A percentile compares a stretch with the other conserved stretches of the same genome.
Evolutionary conservation across 129 eudicot genomes (phyloP).

Genomic region (Daucus carota): DNA sequence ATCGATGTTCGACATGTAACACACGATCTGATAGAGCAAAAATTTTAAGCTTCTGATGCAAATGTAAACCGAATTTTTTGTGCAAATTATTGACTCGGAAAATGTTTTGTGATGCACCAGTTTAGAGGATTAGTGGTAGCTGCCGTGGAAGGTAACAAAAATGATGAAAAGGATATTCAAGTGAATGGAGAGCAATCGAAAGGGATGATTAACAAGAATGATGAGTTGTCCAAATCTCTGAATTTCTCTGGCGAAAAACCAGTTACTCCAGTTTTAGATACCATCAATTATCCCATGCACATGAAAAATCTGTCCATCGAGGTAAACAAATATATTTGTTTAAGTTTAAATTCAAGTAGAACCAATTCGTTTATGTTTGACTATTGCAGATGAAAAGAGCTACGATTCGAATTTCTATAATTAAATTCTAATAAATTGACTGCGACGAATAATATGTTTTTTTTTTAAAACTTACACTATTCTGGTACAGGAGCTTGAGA

Average conservation of each 20-base stretch:
- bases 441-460: no score
- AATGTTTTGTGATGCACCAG: constrained; percentile 15
- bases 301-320: constrained; percentile 47
- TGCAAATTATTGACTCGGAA: no score
- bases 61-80: no score
- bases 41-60: no score
- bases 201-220: neutral
- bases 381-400: neutral
- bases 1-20: no score
- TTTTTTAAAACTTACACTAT: no score
- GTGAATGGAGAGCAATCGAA: constrained; percentile 10
- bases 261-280: constrained; percentile 54
- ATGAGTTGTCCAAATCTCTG: constrained; percentile 9
- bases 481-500: constrained; percentile 35
- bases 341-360: neutral
- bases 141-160: constrained; percentile 16
- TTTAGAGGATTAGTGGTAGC: constrained; percentile 20
- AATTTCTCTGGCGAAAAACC: constrained; percentile 50
- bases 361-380: neutral
- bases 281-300: constrained; percentile 48
- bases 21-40: no score
- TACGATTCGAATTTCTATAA: no score
- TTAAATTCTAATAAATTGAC: no score
- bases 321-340: constrained; percentile 10
- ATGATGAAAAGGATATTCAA: constrained; percentile 8